These are phyloP conservation scores for Neurospora discreta DNA, from an alignment of 495 filamentous ascomycete genomes.

Conservation along the genomic window DNA sequence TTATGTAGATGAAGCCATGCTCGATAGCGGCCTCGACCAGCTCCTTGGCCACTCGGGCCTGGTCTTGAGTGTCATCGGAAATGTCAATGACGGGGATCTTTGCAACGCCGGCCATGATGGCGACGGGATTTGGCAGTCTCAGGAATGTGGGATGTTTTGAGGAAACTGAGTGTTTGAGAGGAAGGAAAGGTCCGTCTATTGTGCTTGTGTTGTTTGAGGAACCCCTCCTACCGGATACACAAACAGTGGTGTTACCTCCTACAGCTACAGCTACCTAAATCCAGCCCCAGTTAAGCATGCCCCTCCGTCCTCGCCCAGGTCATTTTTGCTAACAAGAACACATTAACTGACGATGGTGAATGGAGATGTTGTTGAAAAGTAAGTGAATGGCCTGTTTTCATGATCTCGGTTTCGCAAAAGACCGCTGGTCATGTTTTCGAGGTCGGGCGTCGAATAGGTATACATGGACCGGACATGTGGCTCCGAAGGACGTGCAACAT, in stretches of 20 bases:
- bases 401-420: neutral
- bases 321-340: neutral
- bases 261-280: neutral
- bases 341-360: neutral
- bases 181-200: neutral
- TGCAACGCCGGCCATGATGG: conserved; percentile 31
- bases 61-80: conserved; percentile 37
- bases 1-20: conserved; percentile 85
- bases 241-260: neutral
- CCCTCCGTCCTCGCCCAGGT: neutral
- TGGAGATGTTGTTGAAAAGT: neutral
- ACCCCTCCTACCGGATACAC: neutral
- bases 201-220: neutral
- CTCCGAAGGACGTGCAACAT: neutral
- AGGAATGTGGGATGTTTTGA: neutral
- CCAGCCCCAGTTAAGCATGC: neutral
- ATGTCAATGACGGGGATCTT: conserved; percentile 79
- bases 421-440: neutral
- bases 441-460: neutral
- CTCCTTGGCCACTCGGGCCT: conserved; percentile 46
- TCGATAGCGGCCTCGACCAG: conserved; percentile 70
- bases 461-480: neutral
- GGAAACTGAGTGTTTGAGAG: neutral
- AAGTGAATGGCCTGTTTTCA: neutral
- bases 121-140: neutral